Evolutionary conservation across 169 alveolate species (phyloP).

Genomic region (Plasmodium gallinaceum): DNA sequence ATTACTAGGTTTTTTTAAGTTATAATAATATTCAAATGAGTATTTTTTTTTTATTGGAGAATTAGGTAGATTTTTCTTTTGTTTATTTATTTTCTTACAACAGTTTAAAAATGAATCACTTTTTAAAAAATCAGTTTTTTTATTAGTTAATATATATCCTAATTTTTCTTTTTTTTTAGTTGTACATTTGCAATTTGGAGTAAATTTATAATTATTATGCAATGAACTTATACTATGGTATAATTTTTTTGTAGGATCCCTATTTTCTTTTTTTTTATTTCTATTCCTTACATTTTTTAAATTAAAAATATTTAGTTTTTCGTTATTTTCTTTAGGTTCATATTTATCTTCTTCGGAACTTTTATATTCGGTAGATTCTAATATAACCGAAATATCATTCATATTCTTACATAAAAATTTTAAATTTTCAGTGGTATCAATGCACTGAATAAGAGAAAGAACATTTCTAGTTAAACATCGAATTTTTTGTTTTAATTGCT

Average conservation of each 20-base stretch:
- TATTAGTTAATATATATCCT: slow-evolving; percentile 10
- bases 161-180: slow-evolving; percentile 16
- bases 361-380: slow-evolving; percentile 17
- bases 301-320: slow-evolving; percentile 1
- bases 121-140: slow-evolving; percentile 5
- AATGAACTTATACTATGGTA: slow-evolving; percentile 7
- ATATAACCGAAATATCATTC: slow-evolving; percentile 36
- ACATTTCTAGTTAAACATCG: slow-evolving; percentile 14
- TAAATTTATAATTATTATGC: neutral
- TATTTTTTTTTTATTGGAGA: neutral
- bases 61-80: slow-evolving; percentile 12
- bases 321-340: slow-evolving; percentile 24
- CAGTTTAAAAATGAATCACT: slow-evolving; percentile 35
- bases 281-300: slow-evolving; percentile 18
- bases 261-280: slow-evolving; percentile 8
- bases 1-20: slow-evolving; percentile 20
- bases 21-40: slow-evolving; percentile 11
- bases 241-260: slow-evolving; percentile 10
- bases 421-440: slow-evolving; percentile 28
- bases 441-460: slow-evolving; percentile 17
- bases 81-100: slow-evolving; percentile 16
- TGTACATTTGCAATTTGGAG: slow-evolving; percentile 7
- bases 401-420: slow-evolving; percentile 11
- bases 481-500: slow-evolving; percentile 50
- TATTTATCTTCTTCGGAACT: slow-evolving; percentile 8